phyloP scores from a whole-genome alignment of 2,329 filamentous ascomycete species.

The Colletotrichum viniferum region DNA sequence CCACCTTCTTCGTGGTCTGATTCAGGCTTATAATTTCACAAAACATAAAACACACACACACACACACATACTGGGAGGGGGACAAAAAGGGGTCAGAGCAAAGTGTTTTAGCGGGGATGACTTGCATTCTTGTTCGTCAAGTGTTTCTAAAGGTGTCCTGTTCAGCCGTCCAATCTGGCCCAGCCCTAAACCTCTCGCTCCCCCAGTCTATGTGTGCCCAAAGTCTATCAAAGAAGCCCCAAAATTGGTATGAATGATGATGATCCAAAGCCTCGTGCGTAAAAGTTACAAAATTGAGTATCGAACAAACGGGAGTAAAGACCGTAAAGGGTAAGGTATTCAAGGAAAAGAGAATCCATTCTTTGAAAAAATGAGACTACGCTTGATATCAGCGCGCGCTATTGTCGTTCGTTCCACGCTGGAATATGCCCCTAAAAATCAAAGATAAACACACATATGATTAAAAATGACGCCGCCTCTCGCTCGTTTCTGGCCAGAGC shows the following conservation, averaged over 20 bases:
- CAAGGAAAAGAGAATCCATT: neutral
- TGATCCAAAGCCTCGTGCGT: neutral
- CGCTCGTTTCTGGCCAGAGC: slow-evolving; percentile 3
- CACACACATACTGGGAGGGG: neutral
- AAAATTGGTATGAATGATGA: neutral
- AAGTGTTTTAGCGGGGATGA: neutral
- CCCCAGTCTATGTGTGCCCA: slow-evolving; percentile 1
- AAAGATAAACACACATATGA: neutral
- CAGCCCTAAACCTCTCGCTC: neutral
- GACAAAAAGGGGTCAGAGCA: neutral
- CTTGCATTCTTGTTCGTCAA: neutral
- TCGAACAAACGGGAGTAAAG: neutral
- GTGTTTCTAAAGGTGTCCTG: neutral
- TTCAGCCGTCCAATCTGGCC: neutral
- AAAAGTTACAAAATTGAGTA: neutral
- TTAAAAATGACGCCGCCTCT: slow-evolving; percentile 2
- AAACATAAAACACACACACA: neutral
- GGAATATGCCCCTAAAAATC: neutral
- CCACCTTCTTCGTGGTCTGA: neutral
- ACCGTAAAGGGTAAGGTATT: slow-evolving; percentile 4
- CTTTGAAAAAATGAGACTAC: neutral
- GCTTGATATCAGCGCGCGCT: neutral
- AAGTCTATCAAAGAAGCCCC: slow-evolving; percentile 6
- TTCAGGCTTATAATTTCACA: neutral
- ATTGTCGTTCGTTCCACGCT: slow-evolving; percentile 5